Percentiles rank a stretch among this genome's conserved stretches.
phyloP scores from a whole-genome alignment of 345 rosid species.

The Eucalyptus caleyi region DNA sequence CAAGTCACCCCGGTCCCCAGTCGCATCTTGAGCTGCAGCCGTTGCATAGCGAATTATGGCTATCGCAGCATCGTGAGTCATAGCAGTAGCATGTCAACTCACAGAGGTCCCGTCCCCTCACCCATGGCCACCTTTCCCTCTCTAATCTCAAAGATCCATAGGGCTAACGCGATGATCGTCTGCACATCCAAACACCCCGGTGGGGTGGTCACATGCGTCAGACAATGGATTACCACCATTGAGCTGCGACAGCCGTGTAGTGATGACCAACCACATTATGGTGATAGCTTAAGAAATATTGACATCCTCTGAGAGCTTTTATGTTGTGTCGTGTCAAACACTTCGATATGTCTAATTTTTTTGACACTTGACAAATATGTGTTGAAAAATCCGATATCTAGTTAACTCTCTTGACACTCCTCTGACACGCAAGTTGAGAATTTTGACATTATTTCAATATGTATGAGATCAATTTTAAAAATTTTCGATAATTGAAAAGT shows the following conservation, averaged over 20 bases:
- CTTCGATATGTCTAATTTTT: rapidly evolving
- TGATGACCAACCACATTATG: too few species aligned
- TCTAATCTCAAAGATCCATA: not conserved
- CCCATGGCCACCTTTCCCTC: not conserved
- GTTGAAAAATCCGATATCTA: rapidly evolving
- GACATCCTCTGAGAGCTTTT: rapidly evolving
- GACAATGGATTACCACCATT: not conserved
- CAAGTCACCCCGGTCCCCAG: not conserved
- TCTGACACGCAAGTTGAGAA: rapidly evolving
- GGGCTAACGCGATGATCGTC: not conserved
- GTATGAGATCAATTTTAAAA: too few species aligned
- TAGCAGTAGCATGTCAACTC: not conserved
- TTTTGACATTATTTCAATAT: too few species aligned
- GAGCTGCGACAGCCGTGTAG: not conserved
- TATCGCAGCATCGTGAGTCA: not conserved
- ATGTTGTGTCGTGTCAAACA: too few species aligned
- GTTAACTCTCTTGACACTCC: rapidly evolving
- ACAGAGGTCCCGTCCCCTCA: not conserved
- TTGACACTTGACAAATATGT: rapidly evolving
- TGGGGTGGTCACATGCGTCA: not conserved
- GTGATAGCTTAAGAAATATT: too few species aligned
- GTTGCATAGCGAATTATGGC: not conserved
- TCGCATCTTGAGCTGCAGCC: not conserved
- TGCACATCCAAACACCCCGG: not conserved
- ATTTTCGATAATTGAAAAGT: too few species aligned